Base-by-base conservation (phyloP, 768 basidiomycete genomes). In the Boletus tomentosulus region DNA sequence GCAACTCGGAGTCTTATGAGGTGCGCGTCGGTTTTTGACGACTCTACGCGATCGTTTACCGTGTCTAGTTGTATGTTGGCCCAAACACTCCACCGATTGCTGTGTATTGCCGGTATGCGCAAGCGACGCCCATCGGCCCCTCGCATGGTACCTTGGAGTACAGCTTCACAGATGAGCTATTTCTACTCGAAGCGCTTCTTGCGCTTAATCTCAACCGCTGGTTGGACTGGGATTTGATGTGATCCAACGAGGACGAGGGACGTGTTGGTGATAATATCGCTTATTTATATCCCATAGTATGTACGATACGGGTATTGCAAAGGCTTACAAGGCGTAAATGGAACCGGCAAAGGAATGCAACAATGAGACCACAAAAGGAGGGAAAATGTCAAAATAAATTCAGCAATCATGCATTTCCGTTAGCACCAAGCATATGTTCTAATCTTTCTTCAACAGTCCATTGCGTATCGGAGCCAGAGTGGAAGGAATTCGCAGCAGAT, bases 371-470 rank as follows among this genome's bases (percentile, higher is more conserved):
- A 55, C 12, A n/a, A n/a, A 51, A 24, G 39, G 39, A 49, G 46
- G 38, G 35, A 37, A 35, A 53, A 60, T 12, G 49, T 57, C 51
- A 42, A 41, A 60, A 72, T 67, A 61, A 60, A 61, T 62, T 50
- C 63, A 64, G 61, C 41, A 54, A 54, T 66, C 54, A 73, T 42
- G 69, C 51, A 57, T 66, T 65, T 44, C 64, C 66, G 55, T 75
- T 65, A 27, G 71, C 55, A 16, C 71, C 75, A 43, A 90, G 75
- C 84, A 90, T 84, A 55, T 82, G 81, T 56, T 91, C 89, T 51
- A 88, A 70, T 57, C 81, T 78, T 66, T 91, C 89, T 68, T 91
- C 89, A 8, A 89, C 79, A 22, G 84, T 85, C 83, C 84, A 85
- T 56, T 82, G 76, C 51, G 76, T 71, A 50, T 86, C 84, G 57